Base-by-base conservation (phyloP, 768 basidiomycete species). In the Brasilioporus rufonigricans region DNA sequence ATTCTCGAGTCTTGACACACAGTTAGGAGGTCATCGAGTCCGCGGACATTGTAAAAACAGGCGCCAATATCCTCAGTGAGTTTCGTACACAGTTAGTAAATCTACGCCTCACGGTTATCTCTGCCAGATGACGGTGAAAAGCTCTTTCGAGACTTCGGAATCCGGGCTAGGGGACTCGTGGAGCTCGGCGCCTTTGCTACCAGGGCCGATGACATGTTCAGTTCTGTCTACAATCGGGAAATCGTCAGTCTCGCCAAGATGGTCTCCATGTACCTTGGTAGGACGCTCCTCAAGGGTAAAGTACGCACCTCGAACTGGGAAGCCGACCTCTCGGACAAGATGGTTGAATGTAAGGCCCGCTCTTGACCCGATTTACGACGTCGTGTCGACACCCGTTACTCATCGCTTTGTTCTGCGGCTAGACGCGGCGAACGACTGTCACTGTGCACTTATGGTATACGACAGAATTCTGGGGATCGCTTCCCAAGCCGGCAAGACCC, bases 361-460 rank as follows among this genome's bases (percentile, higher is more conserved):
- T 14, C 27, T 13, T 48, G 35, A n/a, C 39, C n/a, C 2, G 9
- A 11, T 33, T 35, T 29, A 39, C 35, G 8, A 23, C n/a, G 14
- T 19, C 51, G 41, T 46, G 21, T 46, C 6, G 38, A 43, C 44
- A 24, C 18, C 21, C 0, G 33, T 44, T 38, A 12, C 45, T 33
- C 18, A 35, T 23, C 14, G 8, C 10, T 14, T 33, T 33, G 24
- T 35, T 32, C 11, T 24, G 18, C 27, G 33, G 10, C 4, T 40
- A 80, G 80, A 82, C 55, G 80, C 80, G 2, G 80, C 80, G 0
- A 81, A 81, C 56, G 80, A 81, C 53, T 77, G 74, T 40, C 73
- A 81, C 54, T 77, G 73, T 40, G 77, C 75, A 5, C 63, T 82
- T 14, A 70, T 73, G 62, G 74, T 80, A 19, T 77, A 78, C 60